A percentile compares a stretch with the other conserved stretches of the same genome.
These are phyloP conservation scores for Wickerhamomyces ciferrii DNA, from an alignment of 805 yeast species.

Conservation along the genomic window DNA sequence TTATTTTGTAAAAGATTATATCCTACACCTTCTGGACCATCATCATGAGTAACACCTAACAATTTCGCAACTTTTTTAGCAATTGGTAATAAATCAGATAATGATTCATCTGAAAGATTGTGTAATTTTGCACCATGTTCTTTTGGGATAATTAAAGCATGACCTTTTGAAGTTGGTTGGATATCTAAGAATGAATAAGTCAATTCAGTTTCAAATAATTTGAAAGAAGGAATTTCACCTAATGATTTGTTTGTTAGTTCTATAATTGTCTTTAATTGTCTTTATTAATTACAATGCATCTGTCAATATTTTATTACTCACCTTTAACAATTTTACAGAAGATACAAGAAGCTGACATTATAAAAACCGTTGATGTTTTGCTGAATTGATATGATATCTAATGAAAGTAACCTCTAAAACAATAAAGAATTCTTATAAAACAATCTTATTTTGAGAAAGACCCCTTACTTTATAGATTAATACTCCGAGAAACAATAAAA, in stretches of 20 bases:
- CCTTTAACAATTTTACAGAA: constrained; percentile 93
- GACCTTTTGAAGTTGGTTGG: constrained; percentile 89
- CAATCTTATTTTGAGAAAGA: no score
- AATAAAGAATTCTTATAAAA: no score
- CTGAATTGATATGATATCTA: neutral
- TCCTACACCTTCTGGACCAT: constrained; percentile 64
- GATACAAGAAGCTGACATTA: constrained; percentile 60
- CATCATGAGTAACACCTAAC: constrained; percentile 48
- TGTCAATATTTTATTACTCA: constrained; percentile 32
- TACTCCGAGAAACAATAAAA: no score
- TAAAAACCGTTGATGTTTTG: neutral
- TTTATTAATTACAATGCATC: neutral
- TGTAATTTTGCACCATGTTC: constrained; percentile 91
- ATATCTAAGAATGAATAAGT: constrained; percentile 86
- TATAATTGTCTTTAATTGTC: neutral
- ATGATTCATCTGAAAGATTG: constrained; percentile 85
- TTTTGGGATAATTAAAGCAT: constrained; percentile 86
- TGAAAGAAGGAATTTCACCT: constrained; percentile 94
- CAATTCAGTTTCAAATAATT: constrained; percentile 79
- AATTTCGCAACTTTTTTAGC: constrained; percentile 82
- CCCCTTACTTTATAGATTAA: no score
- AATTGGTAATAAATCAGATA: constrained; percentile 81
- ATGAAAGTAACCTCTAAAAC: no score
- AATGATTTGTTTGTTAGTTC: constrained; percentile 1
- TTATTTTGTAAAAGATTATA: constrained; percentile 91